Percentiles rank a stretch among this genome's conserved stretches.
Conservation (phyloP, 495 filamentous ascomycete species). For the Trichoderma asperelloides region DNA sequence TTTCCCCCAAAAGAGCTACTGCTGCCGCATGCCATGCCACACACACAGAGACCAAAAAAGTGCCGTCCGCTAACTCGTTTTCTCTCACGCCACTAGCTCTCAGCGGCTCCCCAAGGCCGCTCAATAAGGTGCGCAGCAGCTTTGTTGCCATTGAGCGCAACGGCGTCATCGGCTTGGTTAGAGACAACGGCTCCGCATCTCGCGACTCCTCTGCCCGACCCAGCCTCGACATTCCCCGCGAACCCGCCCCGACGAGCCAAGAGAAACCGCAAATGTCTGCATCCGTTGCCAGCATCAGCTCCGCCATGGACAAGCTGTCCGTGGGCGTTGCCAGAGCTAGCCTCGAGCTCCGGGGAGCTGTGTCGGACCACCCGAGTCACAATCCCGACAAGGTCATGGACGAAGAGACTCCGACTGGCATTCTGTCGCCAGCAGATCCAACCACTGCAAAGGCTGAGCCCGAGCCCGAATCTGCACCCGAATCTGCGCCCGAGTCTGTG, state of each 20-base stretch:
- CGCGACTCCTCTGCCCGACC: conserved; percentile 26
- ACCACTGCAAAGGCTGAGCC: conserved; percentile 7
- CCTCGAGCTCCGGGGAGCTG: neutral
- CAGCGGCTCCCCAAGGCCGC: conserved; percentile 45
- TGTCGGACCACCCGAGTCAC: conserved; percentile 15
- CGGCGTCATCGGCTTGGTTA: conserved; percentile 38
- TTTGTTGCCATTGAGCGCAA: conserved; percentile 72
- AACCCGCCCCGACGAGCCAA: conserved; percentile 20
- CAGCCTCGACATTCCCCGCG: conserved; percentile 28
- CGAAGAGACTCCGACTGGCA: conserved; percentile 21
- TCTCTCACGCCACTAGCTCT: conserved; percentile 9
- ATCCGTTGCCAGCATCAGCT: neutral
- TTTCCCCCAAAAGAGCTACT: neutral
- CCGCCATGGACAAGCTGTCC: conserved; percentile 6
- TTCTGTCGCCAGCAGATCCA: conserved; percentile 18
- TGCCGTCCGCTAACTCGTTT: neutral
- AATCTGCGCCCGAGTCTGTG: neutral
- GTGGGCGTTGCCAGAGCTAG: neutral
- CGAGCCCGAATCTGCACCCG: neutral
- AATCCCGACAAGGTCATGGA: conserved; percentile 26
- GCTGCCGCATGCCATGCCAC: neutral
- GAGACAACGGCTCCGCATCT: conserved; percentile 34
- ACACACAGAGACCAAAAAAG: neutral
- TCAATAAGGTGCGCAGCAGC: conserved; percentile 72
- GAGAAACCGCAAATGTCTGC: conserved; percentile 17